Evolutionary conservation across 352 stramenopile genomes (phyloP).

Genomic region (Phytophthora pseudosyringae): DNA sequence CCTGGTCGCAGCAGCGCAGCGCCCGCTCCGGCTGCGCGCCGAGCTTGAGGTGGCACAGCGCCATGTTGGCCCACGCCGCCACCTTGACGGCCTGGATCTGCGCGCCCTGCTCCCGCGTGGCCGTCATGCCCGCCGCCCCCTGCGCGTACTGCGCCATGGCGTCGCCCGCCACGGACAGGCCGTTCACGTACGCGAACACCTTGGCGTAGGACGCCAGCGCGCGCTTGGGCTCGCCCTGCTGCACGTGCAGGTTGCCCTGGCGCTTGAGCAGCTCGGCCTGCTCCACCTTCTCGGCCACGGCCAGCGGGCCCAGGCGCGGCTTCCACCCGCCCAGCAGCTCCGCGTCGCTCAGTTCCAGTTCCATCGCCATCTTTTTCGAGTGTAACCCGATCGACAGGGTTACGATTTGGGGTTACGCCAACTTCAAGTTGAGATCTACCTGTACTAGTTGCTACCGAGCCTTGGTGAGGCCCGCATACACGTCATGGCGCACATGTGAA

Average conservation of each 20-base stretch:
- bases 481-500: no score
- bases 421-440: background rate
- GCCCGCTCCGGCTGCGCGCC: constrained; percentile 51
- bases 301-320: constrained; percentile 66
- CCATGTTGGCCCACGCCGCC: constrained; percentile 81
- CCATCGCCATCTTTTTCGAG: constrained; percentile 4
- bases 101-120: constrained; percentile 51
- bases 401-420: constrained; percentile 2
- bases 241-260: constrained; percentile 79
- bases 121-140: constrained; percentile 51
- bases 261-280: constrained; percentile 77
- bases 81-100: constrained; percentile 76
- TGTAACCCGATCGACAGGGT: background rate
- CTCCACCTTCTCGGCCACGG: constrained; percentile 77
- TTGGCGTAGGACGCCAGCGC: constrained; percentile 71
- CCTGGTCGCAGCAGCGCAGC: constrained; percentile 76
- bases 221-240: constrained; percentile 62
- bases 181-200: constrained; percentile 88
- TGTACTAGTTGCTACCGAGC: no score
- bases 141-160: constrained; percentile 80
- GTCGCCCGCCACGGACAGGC: constrained; percentile 73
- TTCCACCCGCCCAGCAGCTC: constrained; percentile 68
- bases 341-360: constrained; percentile 38
- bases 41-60: constrained; percentile 83
- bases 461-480: no score